These are phyloP conservation scores for Lachancea fermentati DNA, from an alignment of 805 yeast species.

Conservation along the genomic window DNA sequence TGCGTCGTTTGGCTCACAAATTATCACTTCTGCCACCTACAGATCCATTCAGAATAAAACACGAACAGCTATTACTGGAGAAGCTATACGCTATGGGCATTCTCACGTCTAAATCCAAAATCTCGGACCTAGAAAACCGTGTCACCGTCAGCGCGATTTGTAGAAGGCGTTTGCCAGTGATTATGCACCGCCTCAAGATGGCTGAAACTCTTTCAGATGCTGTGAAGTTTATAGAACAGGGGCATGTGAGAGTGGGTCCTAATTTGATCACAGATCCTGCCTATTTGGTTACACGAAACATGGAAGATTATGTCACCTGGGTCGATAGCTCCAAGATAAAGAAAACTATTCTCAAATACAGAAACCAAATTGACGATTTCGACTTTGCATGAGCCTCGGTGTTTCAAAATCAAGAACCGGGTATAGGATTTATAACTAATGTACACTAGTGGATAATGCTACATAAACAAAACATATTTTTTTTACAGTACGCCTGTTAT, in stretches of 20 bases:
- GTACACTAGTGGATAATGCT: background rate
- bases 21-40: constrained; percentile 78
- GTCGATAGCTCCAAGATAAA: constrained; percentile 93
- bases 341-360: constrained; percentile 79
- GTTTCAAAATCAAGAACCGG: background rate
- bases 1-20: constrained; percentile 81
- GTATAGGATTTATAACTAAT: background rate
- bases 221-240: constrained; percentile 88
- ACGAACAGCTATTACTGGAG: constrained; percentile 82
- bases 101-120: constrained; percentile 79
- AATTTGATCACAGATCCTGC: constrained; percentile 95
- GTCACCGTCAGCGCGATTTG: constrained; percentile 90
- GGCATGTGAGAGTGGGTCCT: constrained; percentile 97
- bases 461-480: background rate
- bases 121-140: constrained; percentile 86
- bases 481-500: background rate
- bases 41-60: constrained; percentile 82
- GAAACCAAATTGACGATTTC: constrained; percentile 63
- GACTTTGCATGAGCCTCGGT: constrained; percentile 36
- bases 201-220: constrained; percentile 87
- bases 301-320: constrained; percentile 98
- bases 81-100: constrained; percentile 87
- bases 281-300: constrained; percentile 80
- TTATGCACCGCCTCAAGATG: constrained; percentile 92
- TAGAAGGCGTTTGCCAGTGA: constrained; percentile 87